A percentile compares a stretch with the other conserved stretches of the same genome.
Evolutionary conservation across 768 basidiomycete species (phyloP).

Genomic region (Ramaria sp.): DNA sequence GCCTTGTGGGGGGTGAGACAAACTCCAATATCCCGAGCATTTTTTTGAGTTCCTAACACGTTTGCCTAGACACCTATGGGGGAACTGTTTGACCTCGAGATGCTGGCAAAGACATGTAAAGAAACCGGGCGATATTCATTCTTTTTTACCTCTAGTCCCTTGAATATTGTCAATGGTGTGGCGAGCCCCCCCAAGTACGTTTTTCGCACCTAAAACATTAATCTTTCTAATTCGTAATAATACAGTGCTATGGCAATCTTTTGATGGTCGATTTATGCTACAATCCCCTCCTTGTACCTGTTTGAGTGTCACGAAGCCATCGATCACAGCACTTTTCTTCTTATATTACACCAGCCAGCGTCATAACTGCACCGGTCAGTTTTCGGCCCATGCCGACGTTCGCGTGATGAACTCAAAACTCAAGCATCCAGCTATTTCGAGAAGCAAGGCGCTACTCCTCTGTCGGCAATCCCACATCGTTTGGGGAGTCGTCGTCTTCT

Average conservation of each 20-base stretch:
- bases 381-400: no score
- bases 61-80: slow-evolving; percentile 10
- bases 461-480: no score
- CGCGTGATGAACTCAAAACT: no score
- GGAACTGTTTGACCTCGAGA: slow-evolving; percentile 14
- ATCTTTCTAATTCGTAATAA: neutral
- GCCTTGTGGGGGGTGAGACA: slow-evolving; percentile 1
- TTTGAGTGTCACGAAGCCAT: no score
- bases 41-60: slow-evolving; percentile 2
- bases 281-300: neutral
- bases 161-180: slow-evolving; percentile 4
- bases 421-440: no score
- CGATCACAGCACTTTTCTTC: neutral
- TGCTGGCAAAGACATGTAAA: slow-evolving; percentile 10
- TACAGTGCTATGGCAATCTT: neutral
- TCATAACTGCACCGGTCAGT: neutral
- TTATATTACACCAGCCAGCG: no score
- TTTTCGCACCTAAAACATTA: neutral
- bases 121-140: slow-evolving; percentile 12
- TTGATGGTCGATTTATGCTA: neutral
- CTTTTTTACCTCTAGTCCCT: slow-evolving; percentile 7
- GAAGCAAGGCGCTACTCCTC: no score
- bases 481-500: neutral
- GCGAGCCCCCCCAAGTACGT: slow-evolving; percentile 6
- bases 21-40: neutral